Percentiles rank a stretch among this genome's conserved stretches.
phyloP scores from a whole-genome alignment of 2,329 filamentous ascomycete species.

The Beauveria rudraprayagi region DNA sequence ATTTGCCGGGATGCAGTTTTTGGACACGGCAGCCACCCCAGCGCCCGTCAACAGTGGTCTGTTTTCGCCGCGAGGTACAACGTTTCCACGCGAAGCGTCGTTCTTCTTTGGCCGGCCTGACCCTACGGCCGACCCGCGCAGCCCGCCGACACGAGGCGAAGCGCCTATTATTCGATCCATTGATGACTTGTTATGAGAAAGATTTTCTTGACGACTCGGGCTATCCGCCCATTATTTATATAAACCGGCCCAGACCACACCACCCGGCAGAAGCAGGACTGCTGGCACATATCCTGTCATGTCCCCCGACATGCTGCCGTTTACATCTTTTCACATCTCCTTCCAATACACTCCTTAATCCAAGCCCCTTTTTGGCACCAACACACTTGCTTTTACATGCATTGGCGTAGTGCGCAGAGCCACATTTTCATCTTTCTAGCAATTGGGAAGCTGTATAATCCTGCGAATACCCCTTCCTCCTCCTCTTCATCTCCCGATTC shows the following conservation, averaged over 20 bases:
- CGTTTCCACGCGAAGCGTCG: slow-evolving; percentile 47
- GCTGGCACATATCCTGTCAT: slow-evolving; percentile 4
- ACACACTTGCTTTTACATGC: background rate
- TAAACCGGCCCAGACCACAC: background rate
- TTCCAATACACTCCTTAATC: background rate
- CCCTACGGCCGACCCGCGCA: slow-evolving; percentile 58
- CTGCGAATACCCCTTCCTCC: background rate
- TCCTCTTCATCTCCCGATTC: background rate
- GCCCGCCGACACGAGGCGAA: slow-evolving; percentile 65
- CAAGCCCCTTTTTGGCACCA: background rate
- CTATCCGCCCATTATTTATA: background rate
- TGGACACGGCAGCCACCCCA: slow-evolving; percentile 44
- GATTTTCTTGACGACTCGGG: slow-evolving; percentile 4
- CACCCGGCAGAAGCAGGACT: slow-evolving; percentile 3
- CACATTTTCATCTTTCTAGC: background rate
- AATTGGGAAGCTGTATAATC: background rate
- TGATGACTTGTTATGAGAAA: slow-evolving; percentile 59
- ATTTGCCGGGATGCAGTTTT: slow-evolving; percentile 40
- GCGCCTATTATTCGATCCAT: slow-evolving; percentile 71
- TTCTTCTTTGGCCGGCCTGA: slow-evolving; percentile 43
- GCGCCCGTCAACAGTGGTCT: slow-evolving; percentile 31
- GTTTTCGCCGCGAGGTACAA: slow-evolving; percentile 44
- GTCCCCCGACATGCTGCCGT: background rate
- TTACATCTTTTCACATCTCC: background rate
- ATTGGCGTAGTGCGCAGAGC: slow-evolving; percentile 14